Percentiles rank a stretch among this genome's conserved stretches.
phyloP scores from a whole-genome alignment of 1,139 yeast genomes.

The Suzukiozyma palmioleophila region DNA sequence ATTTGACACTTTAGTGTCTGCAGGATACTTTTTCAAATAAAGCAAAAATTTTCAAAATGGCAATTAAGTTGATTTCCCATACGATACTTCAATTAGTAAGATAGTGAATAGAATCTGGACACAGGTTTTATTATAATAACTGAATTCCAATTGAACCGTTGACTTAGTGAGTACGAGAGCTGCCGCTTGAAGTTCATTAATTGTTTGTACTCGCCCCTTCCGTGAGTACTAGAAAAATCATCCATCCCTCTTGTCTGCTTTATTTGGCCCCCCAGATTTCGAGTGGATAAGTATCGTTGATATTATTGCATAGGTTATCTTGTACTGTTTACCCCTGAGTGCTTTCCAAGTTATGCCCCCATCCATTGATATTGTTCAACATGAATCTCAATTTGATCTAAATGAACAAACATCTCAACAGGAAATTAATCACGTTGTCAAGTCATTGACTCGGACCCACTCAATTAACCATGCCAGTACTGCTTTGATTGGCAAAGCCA shows the following conservation, averaged over 20 bases:
- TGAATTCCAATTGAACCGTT: slow-evolving; percentile 1
- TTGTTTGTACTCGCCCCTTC: slow-evolving; percentile 22
- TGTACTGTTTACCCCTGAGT: slow-evolving; percentile 5
- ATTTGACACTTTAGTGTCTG: neutral
- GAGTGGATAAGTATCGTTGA: slow-evolving; percentile 4
- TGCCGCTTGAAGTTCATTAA: slow-evolving; percentile 44
- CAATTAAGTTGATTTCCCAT: neutral
- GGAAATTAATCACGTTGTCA: neutral
- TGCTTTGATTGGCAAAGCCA: slow-evolving; percentile 33
- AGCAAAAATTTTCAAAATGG: neutral
- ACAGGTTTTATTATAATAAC: neutral
- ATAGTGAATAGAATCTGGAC: neutral
- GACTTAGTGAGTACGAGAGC: slow-evolving; percentile 34
- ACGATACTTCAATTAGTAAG: neutral
- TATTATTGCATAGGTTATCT: neutral
- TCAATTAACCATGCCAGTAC: slow-evolving; percentile 3
- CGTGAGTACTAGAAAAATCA: slow-evolving; percentile 22
- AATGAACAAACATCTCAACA: slow-evolving; percentile 3
- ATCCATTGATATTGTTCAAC: slow-evolving; percentile 15
- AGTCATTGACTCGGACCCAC: neutral
- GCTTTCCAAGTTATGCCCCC: slow-evolving; percentile 25
- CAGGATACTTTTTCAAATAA: neutral
- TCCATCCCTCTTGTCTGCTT: slow-evolving; percentile 3
- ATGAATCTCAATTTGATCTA: slow-evolving; percentile 10
- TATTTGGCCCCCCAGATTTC: slow-evolving; percentile 10